Conservation (phyloP, 495 filamentous ascomycete genomes). For the Lindgomyces ingoldianus region DNA sequence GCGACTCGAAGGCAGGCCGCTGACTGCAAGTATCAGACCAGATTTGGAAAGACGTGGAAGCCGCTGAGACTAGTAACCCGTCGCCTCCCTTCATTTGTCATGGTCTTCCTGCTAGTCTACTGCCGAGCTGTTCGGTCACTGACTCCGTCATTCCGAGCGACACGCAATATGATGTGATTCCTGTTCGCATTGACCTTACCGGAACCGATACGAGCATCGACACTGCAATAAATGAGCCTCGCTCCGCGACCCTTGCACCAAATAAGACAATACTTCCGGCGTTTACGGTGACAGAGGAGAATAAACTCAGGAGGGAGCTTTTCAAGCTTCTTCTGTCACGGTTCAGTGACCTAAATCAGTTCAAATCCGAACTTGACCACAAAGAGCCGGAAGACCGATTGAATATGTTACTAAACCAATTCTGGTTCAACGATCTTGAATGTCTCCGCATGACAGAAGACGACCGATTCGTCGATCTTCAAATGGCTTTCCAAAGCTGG, state of each 20-base stretch:
- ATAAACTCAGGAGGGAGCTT: background rate
- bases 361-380: background rate
- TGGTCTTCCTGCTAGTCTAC: too few relatives aligned
- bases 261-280: background rate
- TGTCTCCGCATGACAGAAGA: background rate
- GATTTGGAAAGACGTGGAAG: too few relatives aligned
- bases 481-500: background rate
- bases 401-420: background rate
- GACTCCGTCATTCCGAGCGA: background rate
- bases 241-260: background rate
- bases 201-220: too few relatives aligned
- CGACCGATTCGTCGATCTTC: background rate
- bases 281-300: background rate
- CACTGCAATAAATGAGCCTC: too few relatives aligned
- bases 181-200: too few relatives aligned
- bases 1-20: too few relatives aligned
- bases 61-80: too few relatives aligned
- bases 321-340: slow-evolving; percentile 5
- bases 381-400: background rate
- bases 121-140: too few relatives aligned
- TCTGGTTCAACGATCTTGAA: background rate
- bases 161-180: background rate
- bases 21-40: too few relatives aligned
- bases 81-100: too few relatives aligned
- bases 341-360: slow-evolving; percentile 4